A percentile compares a stretch with the other conserved stretches of the same genome.
These are phyloP conservation scores for Apiotrichum siamense DNA, from an alignment of 1,284 basidiomycete species.

Conservation along the genomic window DNA sequence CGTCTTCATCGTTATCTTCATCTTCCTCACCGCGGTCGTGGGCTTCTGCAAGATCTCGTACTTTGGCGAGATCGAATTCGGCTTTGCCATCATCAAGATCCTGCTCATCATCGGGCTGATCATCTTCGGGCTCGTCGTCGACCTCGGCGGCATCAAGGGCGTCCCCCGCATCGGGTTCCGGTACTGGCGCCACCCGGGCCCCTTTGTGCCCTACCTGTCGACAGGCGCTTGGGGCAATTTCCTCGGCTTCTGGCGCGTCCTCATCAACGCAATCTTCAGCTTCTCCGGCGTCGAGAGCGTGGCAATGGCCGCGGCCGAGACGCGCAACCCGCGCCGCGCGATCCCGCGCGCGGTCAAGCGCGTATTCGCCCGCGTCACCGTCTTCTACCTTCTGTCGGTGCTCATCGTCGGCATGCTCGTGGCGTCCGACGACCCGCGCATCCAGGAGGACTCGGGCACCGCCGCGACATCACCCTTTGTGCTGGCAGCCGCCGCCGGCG, in stretches of 20 bases:
- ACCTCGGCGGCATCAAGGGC: conserved; percentile 41
- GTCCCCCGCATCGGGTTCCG: conserved; percentile 50
- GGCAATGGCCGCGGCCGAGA: conserved; percentile 36
- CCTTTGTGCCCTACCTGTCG: conserved; percentile 44
- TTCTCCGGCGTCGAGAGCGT: conserved; percentile 22
- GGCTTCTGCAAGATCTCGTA: conserved; percentile 18
- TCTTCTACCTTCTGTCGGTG: conserved; percentile 56
- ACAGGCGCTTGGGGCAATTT: conserved; percentile 18
- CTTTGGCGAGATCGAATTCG: conserved; percentile 55
- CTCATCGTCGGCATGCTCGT: conserved; percentile 66
- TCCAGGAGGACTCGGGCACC: conserved; percentile 46
- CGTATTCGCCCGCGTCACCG: conserved; percentile 12
- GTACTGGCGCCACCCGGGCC: conserved; percentile 64
- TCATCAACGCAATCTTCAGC: conserved; percentile 31
- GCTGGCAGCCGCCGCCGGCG: conserved; percentile 56
- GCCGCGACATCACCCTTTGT: conserved; percentile 67
- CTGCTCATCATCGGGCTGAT: conserved; percentile 57
- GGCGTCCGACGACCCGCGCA: conserved; percentile 22
- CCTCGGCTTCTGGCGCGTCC: conserved; percentile 21
- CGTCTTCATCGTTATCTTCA: conserved; percentile 21
- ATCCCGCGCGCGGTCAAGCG: conserved; percentile 24
- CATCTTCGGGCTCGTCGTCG: conserved; percentile 59
- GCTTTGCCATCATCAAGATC: conserved; percentile 65
- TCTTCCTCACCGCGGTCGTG: conserved; percentile 10
- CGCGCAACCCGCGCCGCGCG: conserved; percentile 27